phyloP scores from a whole-genome alignment of 192 early-diverging fungal genomes.

The Backusella liffmaniae region DNA sequence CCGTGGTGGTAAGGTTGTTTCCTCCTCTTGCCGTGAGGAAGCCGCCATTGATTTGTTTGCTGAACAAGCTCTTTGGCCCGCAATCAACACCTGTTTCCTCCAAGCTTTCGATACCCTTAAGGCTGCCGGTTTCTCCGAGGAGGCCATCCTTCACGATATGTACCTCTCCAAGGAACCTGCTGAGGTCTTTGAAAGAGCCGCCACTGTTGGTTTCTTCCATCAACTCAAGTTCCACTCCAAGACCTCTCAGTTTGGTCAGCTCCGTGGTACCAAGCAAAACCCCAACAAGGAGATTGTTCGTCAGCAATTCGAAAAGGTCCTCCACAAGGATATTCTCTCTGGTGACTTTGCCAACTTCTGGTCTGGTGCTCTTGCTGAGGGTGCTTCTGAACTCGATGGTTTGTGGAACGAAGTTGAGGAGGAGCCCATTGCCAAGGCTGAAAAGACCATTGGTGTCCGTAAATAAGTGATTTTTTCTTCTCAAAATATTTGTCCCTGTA shows the following conservation, averaged over 20 bases:
- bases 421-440: conserved; percentile 12
- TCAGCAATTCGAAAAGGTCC: conserved; percentile 16
- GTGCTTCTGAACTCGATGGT: conserved; percentile 13
- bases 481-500: not conserved
- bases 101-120: conserved; percentile 18
- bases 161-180: conserved; percentile 20
- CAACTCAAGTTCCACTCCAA: conserved; percentile 25
- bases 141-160: conserved; percentile 22
- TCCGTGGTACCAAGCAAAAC: conserved; percentile 21
- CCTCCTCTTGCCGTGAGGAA: conserved; percentile 18
- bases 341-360: conserved; percentile 19
- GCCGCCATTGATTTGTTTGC: conserved; percentile 20
- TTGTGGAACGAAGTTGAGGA: conserved; percentile 17
- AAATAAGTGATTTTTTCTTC: conserved; percentile 3
- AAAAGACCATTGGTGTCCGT: conserved; percentile 13
- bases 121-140: conserved; percentile 21
- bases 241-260: conserved; percentile 24
- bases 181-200: conserved; percentile 19
- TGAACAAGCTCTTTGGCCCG: conserved; percentile 23
- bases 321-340: conserved; percentile 23
- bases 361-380: conserved; percentile 17
- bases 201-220: conserved; percentile 21
- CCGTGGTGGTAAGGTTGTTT: conserved; percentile 16
- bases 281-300: not conserved
- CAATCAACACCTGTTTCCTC: conserved; percentile 22